Base-by-base conservation (phyloP, 257 asterid species). In the Perilla frutescens region DNA sequence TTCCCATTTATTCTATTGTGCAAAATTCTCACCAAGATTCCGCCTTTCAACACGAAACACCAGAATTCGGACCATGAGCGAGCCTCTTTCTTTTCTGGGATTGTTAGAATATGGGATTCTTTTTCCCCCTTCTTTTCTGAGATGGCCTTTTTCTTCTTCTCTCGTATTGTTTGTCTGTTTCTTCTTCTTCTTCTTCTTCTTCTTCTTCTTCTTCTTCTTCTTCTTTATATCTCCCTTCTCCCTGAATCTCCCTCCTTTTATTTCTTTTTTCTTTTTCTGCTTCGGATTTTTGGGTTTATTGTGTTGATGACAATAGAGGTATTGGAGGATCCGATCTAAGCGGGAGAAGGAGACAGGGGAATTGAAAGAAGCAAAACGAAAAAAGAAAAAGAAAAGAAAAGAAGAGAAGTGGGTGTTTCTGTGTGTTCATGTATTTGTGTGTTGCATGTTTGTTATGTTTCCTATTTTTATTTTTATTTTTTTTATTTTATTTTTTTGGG, bases 241-340 rank as follows among this genome's bases (percentile, higher is more conserved):
- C 75, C 36, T 44, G 54, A 44, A 1, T 39, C 66, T 70, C 13
- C n/a, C 14, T 32, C 55, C 56, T 13, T 14, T 11, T 11, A 11
- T 1, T 14, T 54, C 12, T 3, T 8, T 13, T 5, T 29, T 15
- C 4, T n/a, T 37, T 64, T 2, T 58, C 13, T 9, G 67, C 43
- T 68, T 39, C 1, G 77, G 76, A 54, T 66, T 79, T 67, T 80
- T 68, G 83, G 76, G 76, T 66, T 75, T 73, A 61, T 82, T 66
- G 82, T 73, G 76, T 79, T 70, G 77, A 76, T 72, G 76, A 72
- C 57, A 58, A 81, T 71, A 77, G 82, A 58, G 81, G 70, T 70
- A 62, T 78, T 31, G 80, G 87, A 87, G 84, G 89, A 84, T 84
- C 96, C 96, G 93, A 89, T 91, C 85, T 83, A 84, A 79, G 86